phyloP scores from a whole-genome alignment of 495 filamentous ascomycete species.

The Penicillium subrubescens region DNA sequence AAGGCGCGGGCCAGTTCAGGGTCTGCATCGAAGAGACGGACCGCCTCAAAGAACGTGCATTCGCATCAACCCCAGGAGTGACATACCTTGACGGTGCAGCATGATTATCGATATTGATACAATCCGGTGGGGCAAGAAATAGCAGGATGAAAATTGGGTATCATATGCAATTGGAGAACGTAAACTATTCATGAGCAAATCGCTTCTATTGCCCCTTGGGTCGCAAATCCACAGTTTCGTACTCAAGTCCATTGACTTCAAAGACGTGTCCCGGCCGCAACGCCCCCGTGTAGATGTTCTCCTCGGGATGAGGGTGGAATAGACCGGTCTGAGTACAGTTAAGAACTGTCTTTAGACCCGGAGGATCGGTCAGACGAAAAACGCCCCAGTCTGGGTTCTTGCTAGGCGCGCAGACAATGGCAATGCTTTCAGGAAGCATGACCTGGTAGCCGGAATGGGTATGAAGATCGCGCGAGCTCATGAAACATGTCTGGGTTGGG shows the following conservation, averaged over 20 bases:
- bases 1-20: constrained; percentile 18
- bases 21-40: constrained; percentile 21
- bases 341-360: constrained; percentile 78
- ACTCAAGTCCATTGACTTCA: constrained; percentile 71
- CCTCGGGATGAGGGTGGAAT: constrained; percentile 79
- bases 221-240: constrained; percentile 78
- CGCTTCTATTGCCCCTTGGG: constrained; percentile 36
- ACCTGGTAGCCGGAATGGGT: constrained; percentile 92
- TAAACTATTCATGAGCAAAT: constrained; percentile 5
- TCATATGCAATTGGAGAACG: constrained; percentile 23
- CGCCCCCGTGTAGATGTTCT: constrained; percentile 83
- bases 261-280: constrained; percentile 82
- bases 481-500: constrained; percentile 94
- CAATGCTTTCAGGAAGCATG: constrained; percentile 93
- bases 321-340: constrained; percentile 72
- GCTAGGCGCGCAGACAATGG: constrained; percentile 91
- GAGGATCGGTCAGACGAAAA: constrained; percentile 91
- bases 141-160: constrained; percentile 15
- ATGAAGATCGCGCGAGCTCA: constrained; percentile 91
- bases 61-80: constrained; percentile 9
- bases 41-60: constrained; percentile 7
- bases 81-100: neutral
- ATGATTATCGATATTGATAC: neutral
- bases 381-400: constrained; percentile 84
- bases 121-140: neutral